Base-by-base conservation (phyloP, 495 filamentous ascomycete genomes). In the Hypoxylon rickii region DNA sequence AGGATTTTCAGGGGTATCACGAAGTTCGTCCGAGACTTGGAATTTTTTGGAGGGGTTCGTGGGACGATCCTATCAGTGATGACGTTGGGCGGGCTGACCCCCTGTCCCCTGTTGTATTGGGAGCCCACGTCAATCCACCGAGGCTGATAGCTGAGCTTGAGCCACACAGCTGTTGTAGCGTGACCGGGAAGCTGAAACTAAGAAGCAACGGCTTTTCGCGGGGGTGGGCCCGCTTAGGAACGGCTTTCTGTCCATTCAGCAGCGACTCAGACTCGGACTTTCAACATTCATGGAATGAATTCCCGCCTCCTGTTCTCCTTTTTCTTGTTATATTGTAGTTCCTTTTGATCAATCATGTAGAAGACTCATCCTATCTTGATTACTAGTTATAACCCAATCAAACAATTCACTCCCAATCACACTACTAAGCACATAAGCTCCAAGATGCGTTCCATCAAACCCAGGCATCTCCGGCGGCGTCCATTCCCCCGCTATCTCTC, bases 381-480 rank as follows among this genome's bases (percentile, higher is more conserved):
- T 22, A 19, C n/a, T 7, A 47, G 10, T 15, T 26, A 10, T n/a
- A n/a, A n/a, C n/a, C n/a, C n/a, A 13, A 44, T 41, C 36, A 17
- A 42, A 3, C 5, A 39, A 46, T 20, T 19, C 13, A 12, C 15
- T 12, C 6, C 12, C 2, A 44, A 29, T 22, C 21, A 19, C 21
- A 19, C 7, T 2, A 39, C 24, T 29, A 29, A 10, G 4, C 24
- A 29, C 24, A n/a, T 29, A 29, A 29, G 4, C 4, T 33, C 17
- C 41, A 61, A 43, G n/a, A 69, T 69, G 66, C 66, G 66, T 50
- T 66, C 66, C 26, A 62, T 69, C 26, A 69, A 69, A 32, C 56
- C 63, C 26, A 55, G 51, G 34, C 46, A 62, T 53, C 45, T 69
- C 36, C 55, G 51, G 20, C 53, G 53, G 15, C 57, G 55, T 16